Evolutionary conservation across 163 green algal species (phyloP).

Genomic region (Chlamydomonas reinhardtii): DNA sequence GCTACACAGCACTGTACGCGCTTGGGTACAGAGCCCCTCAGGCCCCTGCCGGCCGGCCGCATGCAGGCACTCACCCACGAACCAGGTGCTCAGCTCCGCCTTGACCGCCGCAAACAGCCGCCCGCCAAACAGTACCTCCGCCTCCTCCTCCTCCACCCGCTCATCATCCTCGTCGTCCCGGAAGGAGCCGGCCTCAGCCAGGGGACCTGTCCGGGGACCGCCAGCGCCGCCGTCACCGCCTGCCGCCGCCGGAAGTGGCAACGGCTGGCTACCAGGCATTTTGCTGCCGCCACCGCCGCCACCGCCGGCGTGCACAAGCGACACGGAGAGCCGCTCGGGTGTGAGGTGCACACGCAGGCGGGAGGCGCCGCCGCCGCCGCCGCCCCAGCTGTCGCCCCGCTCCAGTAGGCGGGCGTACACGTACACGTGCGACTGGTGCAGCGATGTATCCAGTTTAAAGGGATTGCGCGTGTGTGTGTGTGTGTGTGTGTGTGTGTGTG

Average conservation of each 20-base stretch:
- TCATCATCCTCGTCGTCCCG: no score
- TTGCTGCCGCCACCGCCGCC: not conserved
- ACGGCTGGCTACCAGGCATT: not conserved
- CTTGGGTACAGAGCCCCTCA: no score
- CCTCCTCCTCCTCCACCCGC: not conserved
- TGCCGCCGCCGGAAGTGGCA: not conserved
- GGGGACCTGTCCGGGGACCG: no score
- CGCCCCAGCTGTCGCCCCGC: not conserved
- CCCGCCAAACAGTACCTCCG: conserved; percentile 57
- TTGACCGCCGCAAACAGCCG: conserved; percentile 66
- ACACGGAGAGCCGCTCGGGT: not conserved
- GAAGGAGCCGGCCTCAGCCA: no score
- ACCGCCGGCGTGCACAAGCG: not conserved
- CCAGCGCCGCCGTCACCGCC: not conserved
- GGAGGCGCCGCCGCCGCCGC: not conserved
- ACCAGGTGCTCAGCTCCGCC: conserved; percentile 71
- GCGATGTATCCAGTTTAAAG: no score
- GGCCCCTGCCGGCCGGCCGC: no score
- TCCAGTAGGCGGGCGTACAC: conserved; percentile 71
- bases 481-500: no score
- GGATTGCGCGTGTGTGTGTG: no score
- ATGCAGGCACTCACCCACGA: conserved; percentile 62
- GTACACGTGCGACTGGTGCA: conserved; percentile 71
- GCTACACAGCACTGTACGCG: no score
- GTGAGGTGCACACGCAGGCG: conserved; percentile 33